Evolutionary conservation across 2,329 filamentous ascomycete genomes (phyloP).

Genomic region (Chalaropsis ovoidea): DNA sequence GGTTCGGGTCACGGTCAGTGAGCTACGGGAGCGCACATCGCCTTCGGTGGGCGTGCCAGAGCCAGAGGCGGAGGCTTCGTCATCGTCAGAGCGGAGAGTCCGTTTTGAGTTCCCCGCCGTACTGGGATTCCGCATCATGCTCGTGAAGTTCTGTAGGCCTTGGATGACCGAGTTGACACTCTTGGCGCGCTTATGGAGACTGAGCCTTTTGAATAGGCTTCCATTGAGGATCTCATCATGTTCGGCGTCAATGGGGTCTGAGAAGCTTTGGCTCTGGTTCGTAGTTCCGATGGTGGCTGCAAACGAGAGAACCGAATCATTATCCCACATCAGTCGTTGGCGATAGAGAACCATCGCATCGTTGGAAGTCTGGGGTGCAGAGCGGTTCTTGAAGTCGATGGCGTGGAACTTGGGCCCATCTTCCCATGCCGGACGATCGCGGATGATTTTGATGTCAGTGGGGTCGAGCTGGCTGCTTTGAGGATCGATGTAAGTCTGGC

Average conservation of each 20-base stretch:
- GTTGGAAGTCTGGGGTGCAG: conserved; percentile 34
- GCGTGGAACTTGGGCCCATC: conserved; percentile 40
- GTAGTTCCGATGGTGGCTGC: conserved; percentile 59
- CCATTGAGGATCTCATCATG: conserved; percentile 48
- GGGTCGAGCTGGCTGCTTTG: conserved; percentile 36
- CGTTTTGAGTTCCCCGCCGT: conserved; percentile 28
- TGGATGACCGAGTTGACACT: conserved; percentile 35
- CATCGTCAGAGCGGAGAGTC: neutral
- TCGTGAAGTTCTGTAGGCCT: conserved; percentile 35
- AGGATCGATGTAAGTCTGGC: conserved; percentile 42
- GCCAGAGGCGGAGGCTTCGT: conserved; percentile 14
- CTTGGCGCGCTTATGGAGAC: conserved; percentile 38
- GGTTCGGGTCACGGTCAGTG: conserved; percentile 42
- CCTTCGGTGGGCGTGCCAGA: conserved; percentile 17
- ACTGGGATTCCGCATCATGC: conserved; percentile 44
- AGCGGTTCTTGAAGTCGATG: conserved; percentile 33
- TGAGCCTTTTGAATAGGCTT: conserved; percentile 53
- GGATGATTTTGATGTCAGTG: conserved; percentile 43
- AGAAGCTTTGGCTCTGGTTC: conserved; percentile 49
- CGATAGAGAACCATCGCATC: conserved; percentile 44
- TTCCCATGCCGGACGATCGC: conserved; percentile 37
- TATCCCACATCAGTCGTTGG: conserved; percentile 42
- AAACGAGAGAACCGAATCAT: conserved; percentile 49
- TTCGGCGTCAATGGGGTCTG: conserved; percentile 42
- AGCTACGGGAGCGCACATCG: conserved; percentile 33